Evolutionary conservation across 2,329 filamentous ascomycete genomes (phyloP), one percentile per base, ranked within the genome.

Genomic region (Neofusicoccum laricinum): DNA sequence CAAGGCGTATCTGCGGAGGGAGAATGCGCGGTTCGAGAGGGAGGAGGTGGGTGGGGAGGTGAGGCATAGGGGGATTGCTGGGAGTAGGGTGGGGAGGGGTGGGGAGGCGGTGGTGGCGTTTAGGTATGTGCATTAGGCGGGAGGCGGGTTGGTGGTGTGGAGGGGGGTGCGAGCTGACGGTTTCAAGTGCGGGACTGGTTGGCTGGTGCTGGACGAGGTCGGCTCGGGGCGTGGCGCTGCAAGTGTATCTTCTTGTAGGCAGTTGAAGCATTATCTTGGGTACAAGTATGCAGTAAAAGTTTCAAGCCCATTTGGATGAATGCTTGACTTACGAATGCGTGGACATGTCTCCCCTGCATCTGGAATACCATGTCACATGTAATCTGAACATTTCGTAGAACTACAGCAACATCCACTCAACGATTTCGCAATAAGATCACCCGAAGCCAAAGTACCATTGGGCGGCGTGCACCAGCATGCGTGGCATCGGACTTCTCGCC

Each of bases 11-110:
- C 38, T 50, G 30, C 51, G 25, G 53, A 50, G 30, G 38, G 61
- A 61, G 55, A 58, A 32, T 15, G 46, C 45, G 34, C 65, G 68
- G 36, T 55, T 69, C 43, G 67, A 71, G 64, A 63, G 68, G 62
- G 58, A 53, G 51, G 58, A 66, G 48, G 8, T 50, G 40, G 50
- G 38, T n/a, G 67, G 67, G 12, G 69, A 68, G 49, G 51, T 46
- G 45, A 65, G 25, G 49, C 58, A 49, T 38, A 61, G 53, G 40
- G 64, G 57, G 8, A 67, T 67, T 50, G 25, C 15, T 50, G 66
- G 53, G 10, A 38, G 50, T 34, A 67, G 62, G 59, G 61, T 41
- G 32, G 66, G 66, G 11, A 43, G 53, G 51, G 66, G 61, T 36
- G 66, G 64, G 7, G 64, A 67, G 21, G 59, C 66, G 4, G 55